Evolutionary conservation across 371 early-diverging fungal species (phyloP).

Genomic region (Thermomucor indicae-seudaticae): DNA sequence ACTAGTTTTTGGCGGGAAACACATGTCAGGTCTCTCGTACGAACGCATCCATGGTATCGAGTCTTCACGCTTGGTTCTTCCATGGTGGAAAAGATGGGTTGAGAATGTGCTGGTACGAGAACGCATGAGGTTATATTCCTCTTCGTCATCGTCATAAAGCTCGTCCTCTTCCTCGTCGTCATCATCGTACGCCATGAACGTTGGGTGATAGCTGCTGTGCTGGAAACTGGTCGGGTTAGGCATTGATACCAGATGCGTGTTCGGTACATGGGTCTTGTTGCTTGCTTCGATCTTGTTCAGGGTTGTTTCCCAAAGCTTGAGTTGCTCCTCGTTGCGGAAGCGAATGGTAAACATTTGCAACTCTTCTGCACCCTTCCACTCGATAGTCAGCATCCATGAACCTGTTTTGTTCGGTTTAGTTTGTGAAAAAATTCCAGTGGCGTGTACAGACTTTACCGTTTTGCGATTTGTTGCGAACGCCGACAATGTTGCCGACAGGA

Average conservation of each 20-base stretch:
- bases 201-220: constrained; percentile 17
- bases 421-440: neutral
- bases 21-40: constrained; percentile 35
- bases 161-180: constrained; percentile 45
- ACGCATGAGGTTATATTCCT: constrained; percentile 12
- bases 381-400: constrained; percentile 61
- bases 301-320: constrained; percentile 79
- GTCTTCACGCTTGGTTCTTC: too few relatives aligned
- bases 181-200: constrained; percentile 29
- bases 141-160: constrained; percentile 40
- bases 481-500: constrained; percentile 12
- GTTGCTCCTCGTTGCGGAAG: constrained; percentile 88
- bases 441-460: constrained; percentile 4
- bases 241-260: constrained; percentile 26
- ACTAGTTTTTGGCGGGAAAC: constrained; percentile 32
- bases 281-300: constrained; percentile 46
- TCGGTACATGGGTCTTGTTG: constrained; percentile 16
- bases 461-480: constrained; percentile 17
- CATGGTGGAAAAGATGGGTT: constrained; percentile 24
- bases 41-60: too few relatives aligned
- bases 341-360: constrained; percentile 80
- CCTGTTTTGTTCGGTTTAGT: constrained; percentile 9
- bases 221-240: constrained; percentile 23
- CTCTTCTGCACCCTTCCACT: constrained; percentile 70
- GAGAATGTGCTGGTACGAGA: constrained; percentile 25